A percentile compares a stretch with the other conserved stretches of the same genome.
Evolutionary conservation across 2,329 filamentous ascomycete genomes (phyloP).

Genomic region (Metarhizium rileyi): DNA sequence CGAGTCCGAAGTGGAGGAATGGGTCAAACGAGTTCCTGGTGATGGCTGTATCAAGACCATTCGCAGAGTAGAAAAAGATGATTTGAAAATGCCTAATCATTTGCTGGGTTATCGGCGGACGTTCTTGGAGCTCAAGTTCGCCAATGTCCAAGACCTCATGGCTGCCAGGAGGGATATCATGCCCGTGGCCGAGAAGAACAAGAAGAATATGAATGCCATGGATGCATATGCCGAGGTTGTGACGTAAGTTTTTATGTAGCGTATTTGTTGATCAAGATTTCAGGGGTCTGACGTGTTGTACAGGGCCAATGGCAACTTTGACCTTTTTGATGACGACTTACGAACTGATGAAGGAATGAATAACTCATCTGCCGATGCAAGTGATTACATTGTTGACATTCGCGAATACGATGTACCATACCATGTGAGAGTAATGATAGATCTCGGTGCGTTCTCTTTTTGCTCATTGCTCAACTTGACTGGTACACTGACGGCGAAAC

Average conservation of each 20-base stretch:
- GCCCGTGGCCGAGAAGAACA: slow-evolving; percentile 93
- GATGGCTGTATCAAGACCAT: slow-evolving; percentile 77
- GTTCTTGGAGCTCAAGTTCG: slow-evolving; percentile 78
- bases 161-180: slow-evolving; percentile 75
- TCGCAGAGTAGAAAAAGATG: slow-evolving; percentile 77
- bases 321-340: slow-evolving; percentile 89
- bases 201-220: slow-evolving; percentile 91
- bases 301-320: slow-evolving; percentile 72
- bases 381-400: slow-evolving; percentile 97
- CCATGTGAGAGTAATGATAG: slow-evolving; percentile 97
- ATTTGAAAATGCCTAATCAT: slow-evolving; percentile 91
- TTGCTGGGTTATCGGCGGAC: slow-evolving; percentile 81
- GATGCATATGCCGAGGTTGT: slow-evolving; percentile 97
- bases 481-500: slow-evolving; percentile 14
- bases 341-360: slow-evolving; percentile 73
- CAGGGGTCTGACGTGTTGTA: slow-evolving; percentile 10
- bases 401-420: slow-evolving; percentile 99
- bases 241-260: slow-evolving; percentile 45
- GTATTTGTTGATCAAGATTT: background rate
- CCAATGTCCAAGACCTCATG: slow-evolving; percentile 78
- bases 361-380: slow-evolving; percentile 71
- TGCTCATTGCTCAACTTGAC: background rate
- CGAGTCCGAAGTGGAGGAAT: slow-evolving; percentile 93
- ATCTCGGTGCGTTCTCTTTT: slow-evolving; percentile 50
- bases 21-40: slow-evolving; percentile 66